Evolutionary conservation across 805 yeast genomes (phyloP), one percentile per base, ranked within the genome.

Genomic region (Brettanomyces naardenensis): DNA sequence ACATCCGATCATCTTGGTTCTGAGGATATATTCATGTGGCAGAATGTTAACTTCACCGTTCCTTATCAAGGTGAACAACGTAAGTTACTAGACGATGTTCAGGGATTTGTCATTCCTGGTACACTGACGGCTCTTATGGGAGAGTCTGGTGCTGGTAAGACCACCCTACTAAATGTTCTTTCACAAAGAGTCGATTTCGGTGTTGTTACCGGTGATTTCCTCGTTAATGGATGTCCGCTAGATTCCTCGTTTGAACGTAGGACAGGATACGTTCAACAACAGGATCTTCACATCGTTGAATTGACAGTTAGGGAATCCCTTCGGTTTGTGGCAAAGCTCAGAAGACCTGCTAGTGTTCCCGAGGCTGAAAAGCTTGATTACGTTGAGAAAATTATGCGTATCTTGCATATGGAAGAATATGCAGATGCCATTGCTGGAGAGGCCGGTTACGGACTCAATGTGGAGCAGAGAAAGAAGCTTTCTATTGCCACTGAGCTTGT

Each of bases 71-170:
- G 45, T 7, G 54, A 61, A 17, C 51, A 69, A 23, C 58, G 59
- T 37, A 57, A 58, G 38, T 52, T 73, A 42, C 58, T 76, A 52
- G 65, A 66, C 40, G 49, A 66, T 42, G 58, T 68, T 39, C 65
- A 65, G 32, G 73, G 73, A 22, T 66, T 57, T 52, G 62, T 66
- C 47, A 55, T 60, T 26, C 79, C 81, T 2, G 81, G 80, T 32
- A 64, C 70, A 5, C 54, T 74, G 49, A 75, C 80, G 18, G 80
- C 81, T 2, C 56, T 75, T 31, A 75, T 74, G 78, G 81, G 81
- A 41, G 80, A 72, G 48, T 72, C 79, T 2, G 81, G 81, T 45
- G 80, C 80, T 15, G 81, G 80, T 49, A 75, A 75, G 52, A 75
- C 80, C 0, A 75, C 81, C 4, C 55, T 75, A 36, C 60, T 75